Conservation (phyloP, 441 rosid genomes). For the Jatropha multifida region DNA sequence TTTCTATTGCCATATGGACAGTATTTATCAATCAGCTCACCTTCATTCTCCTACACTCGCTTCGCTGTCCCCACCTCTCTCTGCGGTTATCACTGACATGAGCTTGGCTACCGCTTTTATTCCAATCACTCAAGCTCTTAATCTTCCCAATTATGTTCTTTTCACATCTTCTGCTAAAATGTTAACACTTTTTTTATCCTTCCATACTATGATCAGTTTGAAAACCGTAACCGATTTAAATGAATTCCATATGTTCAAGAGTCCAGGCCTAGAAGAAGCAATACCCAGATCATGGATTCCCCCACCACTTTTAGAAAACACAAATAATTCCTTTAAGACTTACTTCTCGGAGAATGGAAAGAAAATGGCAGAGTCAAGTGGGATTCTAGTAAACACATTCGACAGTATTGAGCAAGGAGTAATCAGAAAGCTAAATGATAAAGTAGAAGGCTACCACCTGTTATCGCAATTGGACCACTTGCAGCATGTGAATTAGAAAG, state of each 20-base stretch:
- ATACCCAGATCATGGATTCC: conserved; percentile 39
- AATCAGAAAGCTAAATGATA: conserved; percentile 22
- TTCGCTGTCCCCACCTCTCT: conserved; percentile 29
- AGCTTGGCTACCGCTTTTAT: conserved; percentile 23
- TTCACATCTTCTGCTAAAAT: conserved; percentile 44
- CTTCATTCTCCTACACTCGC: conserved; percentile 31
- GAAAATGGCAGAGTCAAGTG: conserved; percentile 28
- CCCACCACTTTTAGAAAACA: conserved; percentile 27
- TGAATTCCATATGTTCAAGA: conserved; percentile 13
- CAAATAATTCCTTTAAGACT: conserved; percentile 18
- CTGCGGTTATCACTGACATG: conserved; percentile 36
- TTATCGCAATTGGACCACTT: conserved; percentile 34
- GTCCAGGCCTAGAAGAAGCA: conserved; percentile 29
- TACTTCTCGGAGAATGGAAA: conserved; percentile 29
- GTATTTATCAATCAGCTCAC: conserved; percentile 26
- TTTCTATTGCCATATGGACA: conserved; percentile 28
- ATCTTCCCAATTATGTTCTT: conserved; percentile 33
- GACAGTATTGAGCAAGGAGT: conserved; percentile 28
- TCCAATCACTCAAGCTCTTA: conserved; percentile 26
- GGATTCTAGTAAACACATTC: conserved; percentile 38
- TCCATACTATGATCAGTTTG: conserved; percentile 13
- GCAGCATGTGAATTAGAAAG: conserved; percentile 25
- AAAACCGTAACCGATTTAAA: not conserved
- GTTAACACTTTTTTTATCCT: conserved; percentile 28
- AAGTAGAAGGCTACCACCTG: conserved; percentile 23